phyloP scores from a whole-genome alignment of 148 eudicot genomes.

The Limonium bicolor region DNA sequence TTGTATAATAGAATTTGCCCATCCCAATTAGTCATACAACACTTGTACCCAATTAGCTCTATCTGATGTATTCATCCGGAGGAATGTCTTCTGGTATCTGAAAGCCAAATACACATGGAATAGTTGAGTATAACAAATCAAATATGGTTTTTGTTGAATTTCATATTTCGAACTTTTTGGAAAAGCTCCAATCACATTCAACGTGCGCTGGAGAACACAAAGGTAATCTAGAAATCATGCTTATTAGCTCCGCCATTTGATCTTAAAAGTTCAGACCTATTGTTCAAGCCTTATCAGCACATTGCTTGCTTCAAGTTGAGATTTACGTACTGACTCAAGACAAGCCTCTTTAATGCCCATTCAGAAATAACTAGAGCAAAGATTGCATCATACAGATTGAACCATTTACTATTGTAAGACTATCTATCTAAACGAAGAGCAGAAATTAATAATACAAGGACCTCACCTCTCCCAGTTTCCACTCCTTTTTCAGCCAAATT shows the following conservation, averaged over 20 bases:
- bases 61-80: background rate
- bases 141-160: background rate
- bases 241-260: conserved; percentile 2
- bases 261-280: conserved; percentile 3
- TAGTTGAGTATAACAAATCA: background rate
- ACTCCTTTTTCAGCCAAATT: conserved; percentile 63
- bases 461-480: conserved; percentile 73
- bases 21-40: no score
- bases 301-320: conserved; percentile 1
- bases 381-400: background rate
- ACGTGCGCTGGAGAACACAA: no score
- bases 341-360: no score
- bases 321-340: no score
- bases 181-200: no score
- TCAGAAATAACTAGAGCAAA: background rate
- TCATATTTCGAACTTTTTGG: no score
- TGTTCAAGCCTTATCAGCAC: no score
- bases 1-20: no score
- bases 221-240: background rate
- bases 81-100: conserved; percentile 7
- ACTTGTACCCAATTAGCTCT: no score
- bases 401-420: background rate
- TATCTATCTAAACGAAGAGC: background rate
- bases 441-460: background rate
- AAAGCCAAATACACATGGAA: conserved; percentile 9